Conservation (phyloP, 768 basidiomycete genomes). For the Podaxis carcinomalis region DNA sequence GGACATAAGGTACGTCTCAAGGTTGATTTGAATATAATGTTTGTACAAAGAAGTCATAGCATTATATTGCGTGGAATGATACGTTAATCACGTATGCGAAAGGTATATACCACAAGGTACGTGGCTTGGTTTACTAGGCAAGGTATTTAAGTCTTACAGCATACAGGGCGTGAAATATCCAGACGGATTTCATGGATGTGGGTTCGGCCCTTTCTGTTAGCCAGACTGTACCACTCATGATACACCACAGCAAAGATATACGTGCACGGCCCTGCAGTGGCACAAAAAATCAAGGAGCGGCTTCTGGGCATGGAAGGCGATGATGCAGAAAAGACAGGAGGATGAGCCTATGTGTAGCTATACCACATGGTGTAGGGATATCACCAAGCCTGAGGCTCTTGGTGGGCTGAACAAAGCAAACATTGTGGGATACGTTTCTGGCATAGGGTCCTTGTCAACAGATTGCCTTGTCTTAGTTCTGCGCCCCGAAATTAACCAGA, state of each 20-base stretch:
- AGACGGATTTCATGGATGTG: slow-evolving; percentile 16
- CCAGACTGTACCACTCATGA: background rate
- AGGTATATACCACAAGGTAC: slow-evolving; percentile 26
- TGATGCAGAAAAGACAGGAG: background rate
- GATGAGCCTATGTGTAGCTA: background rate
- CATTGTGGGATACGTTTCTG: too few species aligned
- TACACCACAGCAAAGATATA: slow-evolving; percentile 39
- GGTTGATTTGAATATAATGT: background rate
- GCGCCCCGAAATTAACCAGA: too few species aligned
- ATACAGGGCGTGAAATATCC: slow-evolving; percentile 60
- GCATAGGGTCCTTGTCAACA: too few species aligned
- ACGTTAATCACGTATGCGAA: slow-evolving; percentile 38
- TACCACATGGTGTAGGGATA: background rate
- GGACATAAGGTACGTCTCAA: slow-evolving; percentile 30
- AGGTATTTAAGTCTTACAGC: slow-evolving; percentile 22
- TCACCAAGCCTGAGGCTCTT: too few species aligned
- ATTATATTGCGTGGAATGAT: slow-evolving; percentile 71
- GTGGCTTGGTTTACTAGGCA: background rate
- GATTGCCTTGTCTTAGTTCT: too few species aligned
- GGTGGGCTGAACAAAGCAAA: too few species aligned
- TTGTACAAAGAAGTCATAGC: slow-evolving; percentile 20
- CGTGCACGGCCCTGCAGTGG: slow-evolving; percentile 54
- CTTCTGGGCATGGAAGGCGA: slow-evolving; percentile 20
- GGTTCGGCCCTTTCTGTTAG: background rate
- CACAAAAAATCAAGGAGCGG: slow-evolving; percentile 54